phyloP scores from a whole-genome alignment of 1,139 yeast species.

The Arxiozyma heterogenica region DNA sequence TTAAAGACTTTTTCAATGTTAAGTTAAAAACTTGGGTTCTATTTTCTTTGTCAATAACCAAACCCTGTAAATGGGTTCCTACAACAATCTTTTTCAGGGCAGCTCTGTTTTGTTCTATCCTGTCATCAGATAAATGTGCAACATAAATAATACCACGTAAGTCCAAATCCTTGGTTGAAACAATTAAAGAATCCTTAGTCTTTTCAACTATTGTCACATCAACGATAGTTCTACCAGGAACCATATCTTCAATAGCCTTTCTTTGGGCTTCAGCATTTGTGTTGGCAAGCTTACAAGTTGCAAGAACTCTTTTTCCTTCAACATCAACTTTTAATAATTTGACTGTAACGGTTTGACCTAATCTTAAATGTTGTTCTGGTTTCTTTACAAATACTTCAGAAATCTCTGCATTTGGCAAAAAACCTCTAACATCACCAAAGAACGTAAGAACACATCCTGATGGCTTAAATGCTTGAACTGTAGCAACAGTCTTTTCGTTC shows the following conservation, averaged over 20 bases:
- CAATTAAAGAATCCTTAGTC: slow-evolving; percentile 59
- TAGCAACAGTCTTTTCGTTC: slow-evolving; percentile 64
- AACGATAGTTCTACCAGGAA: slow-evolving; percentile 56
- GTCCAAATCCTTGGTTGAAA: slow-evolving; percentile 47
- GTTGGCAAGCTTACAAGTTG: slow-evolving; percentile 62
- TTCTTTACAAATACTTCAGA: slow-evolving; percentile 77
- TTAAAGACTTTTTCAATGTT: slow-evolving; percentile 57
- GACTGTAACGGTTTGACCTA: slow-evolving; percentile 80
- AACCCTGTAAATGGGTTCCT: slow-evolving; percentile 52
- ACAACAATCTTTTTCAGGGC: slow-evolving; percentile 46
- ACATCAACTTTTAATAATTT: slow-evolving; percentile 52
- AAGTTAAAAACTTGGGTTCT: slow-evolving; percentile 52
- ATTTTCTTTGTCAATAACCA: slow-evolving; percentile 60
- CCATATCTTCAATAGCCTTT: slow-evolving; percentile 39
- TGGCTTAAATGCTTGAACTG: slow-evolving; percentile 62
- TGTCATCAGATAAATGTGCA: slow-evolving; percentile 72
- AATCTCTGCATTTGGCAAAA: slow-evolving; percentile 77
- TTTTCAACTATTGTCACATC: slow-evolving; percentile 64
- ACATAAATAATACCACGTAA: slow-evolving; percentile 64
- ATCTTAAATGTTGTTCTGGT: slow-evolving; percentile 66
- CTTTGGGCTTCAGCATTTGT: slow-evolving; percentile 44
- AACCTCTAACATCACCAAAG: slow-evolving; percentile 71
- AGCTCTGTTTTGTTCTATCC: slow-evolving; percentile 63
- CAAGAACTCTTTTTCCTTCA: slow-evolving; percentile 50
- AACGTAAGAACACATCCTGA: slow-evolving; percentile 78